Evolutionary conservation across 176 grass and related monocot species (phyloP).

Genomic region (Triticum dicoccoides): DNA sequence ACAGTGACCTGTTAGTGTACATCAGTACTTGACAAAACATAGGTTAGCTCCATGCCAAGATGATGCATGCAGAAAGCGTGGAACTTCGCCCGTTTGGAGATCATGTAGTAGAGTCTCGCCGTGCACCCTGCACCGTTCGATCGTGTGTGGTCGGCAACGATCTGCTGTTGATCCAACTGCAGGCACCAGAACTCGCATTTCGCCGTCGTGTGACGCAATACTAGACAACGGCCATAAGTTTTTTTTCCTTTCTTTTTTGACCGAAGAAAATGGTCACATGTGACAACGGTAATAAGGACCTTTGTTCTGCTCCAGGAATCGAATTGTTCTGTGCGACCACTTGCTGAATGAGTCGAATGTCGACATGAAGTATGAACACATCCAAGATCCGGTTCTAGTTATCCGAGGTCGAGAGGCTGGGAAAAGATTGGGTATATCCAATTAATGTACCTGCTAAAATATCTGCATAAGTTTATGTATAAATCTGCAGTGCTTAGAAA

Average conservation of each 20-base stretch:
- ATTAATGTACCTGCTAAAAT: conserved; percentile 12
- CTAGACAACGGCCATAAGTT: conserved; percentile 7
- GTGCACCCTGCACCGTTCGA: background rate
- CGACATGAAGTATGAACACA: conserved; percentile 46
- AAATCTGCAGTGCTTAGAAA: background rate
- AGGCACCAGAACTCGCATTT: background rate
- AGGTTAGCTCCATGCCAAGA: background rate
- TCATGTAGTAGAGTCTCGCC: background rate
- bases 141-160: conserved; percentile 12
- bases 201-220: conserved; percentile 17
- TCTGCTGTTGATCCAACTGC: background rate
- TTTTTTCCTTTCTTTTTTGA: background rate
- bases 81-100: background rate
- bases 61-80: background rate
- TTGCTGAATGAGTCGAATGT: conserved; percentile 21
- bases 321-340: conserved; percentile 15
- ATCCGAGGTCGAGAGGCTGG: background rate
- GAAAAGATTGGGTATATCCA: background rate
- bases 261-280: background rate
- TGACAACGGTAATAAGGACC: conserved; percentile 19
- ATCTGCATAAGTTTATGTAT: background rate
- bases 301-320: background rate
- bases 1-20: background rate
- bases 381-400: background rate
- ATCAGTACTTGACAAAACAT: background rate